Evolutionary conservation across 192 early-diverging fungal species (phyloP), one percentile per base, ranked within the genome.

Genomic region (Umbelopsis ramanniana): DNA sequence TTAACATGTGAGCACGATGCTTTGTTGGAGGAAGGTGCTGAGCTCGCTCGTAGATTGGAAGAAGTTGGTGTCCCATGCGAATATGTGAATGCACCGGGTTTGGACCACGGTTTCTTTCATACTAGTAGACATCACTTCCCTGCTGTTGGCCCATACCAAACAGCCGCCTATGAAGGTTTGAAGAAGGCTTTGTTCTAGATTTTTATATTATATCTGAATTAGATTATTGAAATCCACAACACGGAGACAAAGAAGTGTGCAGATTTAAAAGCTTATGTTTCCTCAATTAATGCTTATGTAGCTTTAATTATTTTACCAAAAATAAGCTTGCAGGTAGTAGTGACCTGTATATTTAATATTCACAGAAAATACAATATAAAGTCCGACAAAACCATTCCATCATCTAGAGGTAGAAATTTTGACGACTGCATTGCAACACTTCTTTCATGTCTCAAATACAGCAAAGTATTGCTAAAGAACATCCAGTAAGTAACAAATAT

Each of bases 401-500:
- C 1, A 29, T 29, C 29, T 29, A 2, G 29, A 29, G 29, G 29
- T 3, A 29, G 29, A 29, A 29, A 29, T 29, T 29, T 29, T 29
- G 29, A 29, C 29, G 29, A 29, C 29, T 1, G 29, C 29, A 29
- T 29, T 29, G 3, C 29, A 29, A 29, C 29, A 29, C 29, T 46
- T 17, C 46, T 46, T 17, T 46, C 17, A 57, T 57, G 54, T 57
- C 54, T 33, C 54, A 57, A 57, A 21, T 57, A 57, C 54, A 57
- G 54, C 23, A 57, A 29, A 29, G 24, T 57, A 57, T 57, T 29
- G 54, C 54, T 14, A 57, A 57, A 29, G 54, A 57, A 3, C 54
- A 57, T 29, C 54, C 54, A 29, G 54, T 57, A 26, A 57, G 54
- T 57, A 57, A 15, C 26, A 2, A 29, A 57, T 33, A 26, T 22